These are phyloP conservation scores for Cicer cuneatum DNA, from an alignment of 306 rosid species.

Conservation along the genomic window DNA sequence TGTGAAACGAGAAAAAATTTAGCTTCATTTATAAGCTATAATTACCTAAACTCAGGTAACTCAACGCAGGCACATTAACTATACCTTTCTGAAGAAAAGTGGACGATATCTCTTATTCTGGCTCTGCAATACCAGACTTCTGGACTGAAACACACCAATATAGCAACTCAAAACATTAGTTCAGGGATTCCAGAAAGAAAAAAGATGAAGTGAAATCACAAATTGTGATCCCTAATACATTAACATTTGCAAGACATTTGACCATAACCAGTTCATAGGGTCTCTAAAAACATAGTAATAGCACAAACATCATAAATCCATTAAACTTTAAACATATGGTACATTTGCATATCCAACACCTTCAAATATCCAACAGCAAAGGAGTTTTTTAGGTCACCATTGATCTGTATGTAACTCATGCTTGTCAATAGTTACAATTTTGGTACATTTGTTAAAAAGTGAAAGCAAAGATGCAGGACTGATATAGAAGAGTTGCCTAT, in stretches of 20 bases:
- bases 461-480: conserved; percentile 30
- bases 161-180: conserved; percentile 40
- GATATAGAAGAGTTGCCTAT: conserved; percentile 19
- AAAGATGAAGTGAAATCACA: conserved; percentile 38
- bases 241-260: conserved; percentile 13
- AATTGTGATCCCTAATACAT: conserved; percentile 22
- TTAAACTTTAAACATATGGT: neutral
- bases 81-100: conserved; percentile 89
- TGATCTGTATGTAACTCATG: neutral
- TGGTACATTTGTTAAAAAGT: conserved; percentile 9
- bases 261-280: conserved; percentile 5
- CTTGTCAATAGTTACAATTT: neutral
- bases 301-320: conserved; percentile 2
- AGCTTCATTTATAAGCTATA: conserved; percentile 27
- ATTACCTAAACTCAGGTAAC: conserved; percentile 29
- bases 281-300: conserved; percentile 23
- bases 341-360: conserved; percentile 4
- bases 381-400: conserved; percentile 8
- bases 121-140: conserved; percentile 77
- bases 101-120: conserved; percentile 89
- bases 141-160: conserved; percentile 65
- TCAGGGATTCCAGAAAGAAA: conserved; percentile 31
- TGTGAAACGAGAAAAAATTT: conserved; percentile 21
- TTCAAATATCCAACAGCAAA: neutral
- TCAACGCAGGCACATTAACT: conserved; percentile 39